Percentiles rank a stretch among this genome's conserved stretches.
These are phyloP conservation scores for Citrus inodora DNA, from an alignment of 345 rosid genomes.

Conservation along the genomic window DNA sequence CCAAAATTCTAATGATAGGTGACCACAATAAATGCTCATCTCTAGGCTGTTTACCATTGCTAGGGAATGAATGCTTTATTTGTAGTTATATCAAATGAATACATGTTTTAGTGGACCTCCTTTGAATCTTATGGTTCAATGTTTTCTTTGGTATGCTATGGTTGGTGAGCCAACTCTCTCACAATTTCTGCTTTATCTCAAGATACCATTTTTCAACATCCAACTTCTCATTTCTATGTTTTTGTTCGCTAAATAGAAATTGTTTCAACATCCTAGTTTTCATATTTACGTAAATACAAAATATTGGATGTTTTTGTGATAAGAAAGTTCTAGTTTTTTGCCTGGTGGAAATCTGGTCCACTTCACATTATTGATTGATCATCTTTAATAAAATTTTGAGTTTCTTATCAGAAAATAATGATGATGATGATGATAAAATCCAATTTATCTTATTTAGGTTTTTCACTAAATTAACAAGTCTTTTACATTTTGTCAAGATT, in stretches of 20 bases:
- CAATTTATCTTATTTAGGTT: background rate
- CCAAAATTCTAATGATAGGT: background rate
- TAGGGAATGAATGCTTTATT: background rate
- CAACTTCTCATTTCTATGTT: conserved; percentile 12
- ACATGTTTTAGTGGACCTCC: background rate
- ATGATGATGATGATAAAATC: too few relatives aligned
- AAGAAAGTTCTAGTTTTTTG: too few relatives aligned
- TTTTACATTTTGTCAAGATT: conserved; percentile 37
- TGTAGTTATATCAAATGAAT: background rate
- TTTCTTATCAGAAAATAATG: too few relatives aligned
- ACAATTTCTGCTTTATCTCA: background rate
- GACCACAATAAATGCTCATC: background rate
- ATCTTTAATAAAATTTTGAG: too few relatives aligned
- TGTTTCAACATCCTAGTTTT: too few relatives aligned
- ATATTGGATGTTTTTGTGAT: too few relatives aligned
- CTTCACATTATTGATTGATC: too few relatives aligned
- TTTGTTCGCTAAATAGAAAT: background rate
- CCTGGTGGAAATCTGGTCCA: too few relatives aligned
- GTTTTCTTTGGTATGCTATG: background rate
- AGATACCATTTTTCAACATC: background rate
- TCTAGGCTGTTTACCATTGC: background rate
- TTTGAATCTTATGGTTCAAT: background rate
- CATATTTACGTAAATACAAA: too few relatives aligned
- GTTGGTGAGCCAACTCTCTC: background rate
- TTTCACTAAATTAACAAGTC: background rate